phyloP scores from a whole-genome alignment of 805 yeast species.

The Myxozyma kluyveri region DNA sequence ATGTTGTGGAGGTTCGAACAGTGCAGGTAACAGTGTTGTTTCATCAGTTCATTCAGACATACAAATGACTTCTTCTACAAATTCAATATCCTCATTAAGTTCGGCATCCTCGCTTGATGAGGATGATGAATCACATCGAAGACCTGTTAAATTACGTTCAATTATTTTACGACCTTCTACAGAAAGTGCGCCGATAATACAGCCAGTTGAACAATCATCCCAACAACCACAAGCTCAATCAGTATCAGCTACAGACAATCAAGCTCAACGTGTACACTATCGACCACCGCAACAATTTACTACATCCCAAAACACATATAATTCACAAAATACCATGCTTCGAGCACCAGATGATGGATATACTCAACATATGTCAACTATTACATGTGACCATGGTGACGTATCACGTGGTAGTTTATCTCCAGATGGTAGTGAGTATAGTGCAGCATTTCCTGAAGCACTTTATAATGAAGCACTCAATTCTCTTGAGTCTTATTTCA shows the following conservation, averaged over 20 bases:
- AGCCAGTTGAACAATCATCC: not conserved
- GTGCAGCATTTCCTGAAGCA: not conserved
- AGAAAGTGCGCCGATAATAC: constrained; percentile 16
- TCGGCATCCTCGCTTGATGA: not conserved
- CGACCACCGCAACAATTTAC: not conserved
- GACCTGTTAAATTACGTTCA: constrained; percentile 21
- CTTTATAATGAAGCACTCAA: constrained; percentile 22
- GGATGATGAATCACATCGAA: not conserved
- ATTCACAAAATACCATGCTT: not conserved
- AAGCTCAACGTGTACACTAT: not conserved
- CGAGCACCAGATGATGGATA: not conserved
- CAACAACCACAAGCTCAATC: not conserved
- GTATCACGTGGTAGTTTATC: not conserved
- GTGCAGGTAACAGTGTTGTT: not conserved
- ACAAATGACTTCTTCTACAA: not conserved
- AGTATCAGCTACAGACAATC: not conserved
- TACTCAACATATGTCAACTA: not conserved
- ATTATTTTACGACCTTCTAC: constrained; percentile 13
- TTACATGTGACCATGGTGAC: not conserved
- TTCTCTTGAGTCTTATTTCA: constrained; percentile 20
- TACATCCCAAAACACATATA: not conserved
- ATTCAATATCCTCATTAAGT: not conserved
- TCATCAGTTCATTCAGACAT: too few species aligned
- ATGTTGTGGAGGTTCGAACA: constrained; percentile 6
- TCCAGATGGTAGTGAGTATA: not conserved